Evolutionary conservation across 495 filamentous ascomycete species (phyloP), one percentile per base, ranked within the genome.

Genomic region (Sordaria brevicollis): DNA sequence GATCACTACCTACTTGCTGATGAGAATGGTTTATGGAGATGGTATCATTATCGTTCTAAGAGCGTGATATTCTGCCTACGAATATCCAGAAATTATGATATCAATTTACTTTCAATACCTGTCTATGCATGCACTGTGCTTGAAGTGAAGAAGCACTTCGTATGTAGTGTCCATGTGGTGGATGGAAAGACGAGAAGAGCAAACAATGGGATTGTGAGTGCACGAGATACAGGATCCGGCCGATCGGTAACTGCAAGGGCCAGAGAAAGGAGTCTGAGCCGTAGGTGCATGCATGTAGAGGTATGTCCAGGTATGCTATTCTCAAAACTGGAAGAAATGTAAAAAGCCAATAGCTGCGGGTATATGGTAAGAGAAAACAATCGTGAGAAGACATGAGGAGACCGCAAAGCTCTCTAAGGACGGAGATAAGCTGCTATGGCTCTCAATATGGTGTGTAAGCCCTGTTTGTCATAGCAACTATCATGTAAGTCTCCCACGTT

Each of bases 311-410:
- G n/a, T n/a, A n/a, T n/a, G n/a, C n/a, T n/a, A n/a, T n/a, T n/a
- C n/a, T n/a, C n/a, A n/a, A n/a, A n/a, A n/a, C n/a, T n/a, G n/a
- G n/a, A n/a, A n/a, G n/a, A n/a, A n/a, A n/a, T n/a, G n/a, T n/a
- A n/a, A n/a, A 5, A 25, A 2, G 9, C 19, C 17, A 9, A 19
- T 10, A 19, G 19, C 21, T 11, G 5, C 1, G 43, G n/a, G 21
- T 29, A 21, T 29, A 10, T 2, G 41, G 21, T 7, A 0, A 6
- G 49, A 15, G 5, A 29, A 57, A 0, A 5, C 49, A 3, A 1
- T 3, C 29, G 21, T 0, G 0, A 11, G 3, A 15, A 7, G 4
- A 2, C 15, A 13, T 13, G 19, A 5, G 10, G 15, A 29, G 2
- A 5, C 3, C 4, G 41, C 5, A 21, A 29, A 29, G 10, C 43